These are phyloP conservation scores for Orobanche coerulescens DNA, from an alignment of 257 asterid species.

Conservation along the genomic window DNA sequence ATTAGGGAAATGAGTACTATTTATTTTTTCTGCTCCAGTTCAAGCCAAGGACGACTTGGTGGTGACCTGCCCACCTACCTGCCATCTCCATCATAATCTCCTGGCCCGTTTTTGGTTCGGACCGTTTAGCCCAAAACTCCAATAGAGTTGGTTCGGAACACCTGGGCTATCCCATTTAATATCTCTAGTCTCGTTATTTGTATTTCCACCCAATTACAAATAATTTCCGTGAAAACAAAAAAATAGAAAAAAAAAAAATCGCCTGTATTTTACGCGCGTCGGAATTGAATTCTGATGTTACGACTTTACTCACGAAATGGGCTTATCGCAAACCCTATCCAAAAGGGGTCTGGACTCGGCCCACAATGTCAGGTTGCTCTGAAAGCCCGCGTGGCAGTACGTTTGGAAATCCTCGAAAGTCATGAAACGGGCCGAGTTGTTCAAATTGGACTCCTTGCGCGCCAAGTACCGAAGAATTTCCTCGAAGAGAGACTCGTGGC, in stretches of 20 bases:
- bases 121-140: too few species aligned
- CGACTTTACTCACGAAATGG: constrained; percentile 23
- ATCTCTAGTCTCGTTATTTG: too few species aligned
- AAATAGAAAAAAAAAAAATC: background rate
- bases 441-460: constrained; percentile 36
- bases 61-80: constrained; percentile 35
- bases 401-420: constrained; percentile 49
- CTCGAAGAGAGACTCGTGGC: constrained; percentile 51
- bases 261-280: too few species aligned
- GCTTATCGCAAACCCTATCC: constrained; percentile 32
- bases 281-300: too few species aligned
- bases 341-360: constrained; percentile 53
- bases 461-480: constrained; percentile 46
- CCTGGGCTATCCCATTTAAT: too few species aligned
- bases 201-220: too few species aligned
- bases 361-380: constrained; percentile 40
- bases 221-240: constrained; percentile 18
- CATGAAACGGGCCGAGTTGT: constrained; percentile 32
- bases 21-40: constrained; percentile 15
- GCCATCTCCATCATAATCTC: constrained; percentile 41
- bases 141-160: too few species aligned
- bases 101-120: background rate
- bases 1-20: too few species aligned
- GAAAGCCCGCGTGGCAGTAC: constrained; percentile 39
- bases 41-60: constrained; percentile 60